Conservation (phyloP, 139 green algal genomes). For the Chlamydomonas sp. region DNA sequence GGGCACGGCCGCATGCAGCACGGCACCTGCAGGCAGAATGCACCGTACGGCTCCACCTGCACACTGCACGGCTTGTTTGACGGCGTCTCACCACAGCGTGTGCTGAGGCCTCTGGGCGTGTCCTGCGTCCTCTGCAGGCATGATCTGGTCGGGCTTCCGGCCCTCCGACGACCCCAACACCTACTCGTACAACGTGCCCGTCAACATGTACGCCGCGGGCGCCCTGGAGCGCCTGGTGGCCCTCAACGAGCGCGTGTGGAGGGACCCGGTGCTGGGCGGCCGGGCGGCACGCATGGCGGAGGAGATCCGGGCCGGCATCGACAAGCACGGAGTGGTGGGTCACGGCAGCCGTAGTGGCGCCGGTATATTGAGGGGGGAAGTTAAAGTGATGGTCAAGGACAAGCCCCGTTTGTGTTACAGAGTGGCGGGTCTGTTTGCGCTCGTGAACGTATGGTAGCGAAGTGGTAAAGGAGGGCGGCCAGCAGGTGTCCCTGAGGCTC, state of each 20-base stretch:
- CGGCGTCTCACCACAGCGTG: not conserved
- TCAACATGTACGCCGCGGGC: slow-evolving; percentile 62
- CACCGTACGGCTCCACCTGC: too few species aligned
- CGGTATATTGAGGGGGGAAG: not conserved
- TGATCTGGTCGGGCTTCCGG: slow-evolving; percentile 74
- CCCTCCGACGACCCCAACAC: slow-evolving; percentile 65
- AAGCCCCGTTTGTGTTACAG: too few species aligned
- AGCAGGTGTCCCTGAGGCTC: too few species aligned
- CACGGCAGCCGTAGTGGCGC: not conserved
- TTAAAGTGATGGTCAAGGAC: not conserved
- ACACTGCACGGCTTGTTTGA: too few species aligned
- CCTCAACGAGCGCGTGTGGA: slow-evolving; percentile 63
- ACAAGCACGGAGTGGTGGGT: slow-evolving; percentile 48
- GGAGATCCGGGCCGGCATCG: slow-evolving; percentile 59
- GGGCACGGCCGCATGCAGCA: too few species aligned
- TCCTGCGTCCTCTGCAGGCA: slow-evolving; percentile 43
- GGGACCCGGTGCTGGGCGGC: slow-evolving; percentile 32
- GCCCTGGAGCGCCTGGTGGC: slow-evolving; percentile 59
- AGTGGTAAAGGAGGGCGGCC: too few species aligned
- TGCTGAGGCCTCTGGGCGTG: not conserved
- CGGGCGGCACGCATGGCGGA: slow-evolving; percentile 18
- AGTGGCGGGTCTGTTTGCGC: too few species aligned
- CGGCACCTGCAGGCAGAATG: too few species aligned
- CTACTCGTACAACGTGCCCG: slow-evolving; percentile 66
- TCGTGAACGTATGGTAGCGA: too few species aligned